Base-by-base conservation (phyloP, 2,329 filamentous ascomycete genomes). In the Pseudopithomyces chartarum region DNA sequence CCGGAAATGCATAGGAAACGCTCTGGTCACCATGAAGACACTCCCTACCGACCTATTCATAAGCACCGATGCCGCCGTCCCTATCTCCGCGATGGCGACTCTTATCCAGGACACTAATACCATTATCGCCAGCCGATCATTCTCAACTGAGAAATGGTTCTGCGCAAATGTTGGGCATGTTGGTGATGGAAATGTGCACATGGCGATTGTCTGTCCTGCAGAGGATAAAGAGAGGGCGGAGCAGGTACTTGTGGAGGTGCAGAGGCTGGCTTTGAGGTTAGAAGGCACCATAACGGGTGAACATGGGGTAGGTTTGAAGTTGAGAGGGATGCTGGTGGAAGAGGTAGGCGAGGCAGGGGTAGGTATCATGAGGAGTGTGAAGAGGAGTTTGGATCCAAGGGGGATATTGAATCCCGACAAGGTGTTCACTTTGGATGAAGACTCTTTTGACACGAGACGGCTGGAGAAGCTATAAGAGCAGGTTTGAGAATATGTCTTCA, bases 201-300 rank as follows among this genome's bases (percentile, higher is more conserved):
- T 69, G 2, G 58, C 62, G 0, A 68, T 77, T 23, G 54, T 77
- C 0, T 75, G 67, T 43, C 64, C 67, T 0, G 54, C 53, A 13
- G 52, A 58, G 5, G 70, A 73, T 38, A 67, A 61, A 52, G 55
- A 45, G 1, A 59, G 51, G 11, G 76, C 62, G 0, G 66, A 70
- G 39, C 53, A 61, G 13, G 59, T 76, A 20, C 50, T 77, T n/a
- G 33, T 22, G 15, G 89, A 90, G 65, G 89, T 91, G 61, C 87
- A 90, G 62, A 90, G 91, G 81, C 80, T 90, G 54, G 91, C 91
- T 0, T 84, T 95, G 43, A 88, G 90, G 75, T 83, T 92, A 79
- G 91, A 95, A 73, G 91, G 91, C 1, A 95, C 91, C 0, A 89
- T 92, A 0, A 93, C 91, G 22, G 91, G 91, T 33, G 91, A 95